phyloP scores from a whole-genome alignment of 306 rosid species.

The Spatholobus suberectus region DNA sequence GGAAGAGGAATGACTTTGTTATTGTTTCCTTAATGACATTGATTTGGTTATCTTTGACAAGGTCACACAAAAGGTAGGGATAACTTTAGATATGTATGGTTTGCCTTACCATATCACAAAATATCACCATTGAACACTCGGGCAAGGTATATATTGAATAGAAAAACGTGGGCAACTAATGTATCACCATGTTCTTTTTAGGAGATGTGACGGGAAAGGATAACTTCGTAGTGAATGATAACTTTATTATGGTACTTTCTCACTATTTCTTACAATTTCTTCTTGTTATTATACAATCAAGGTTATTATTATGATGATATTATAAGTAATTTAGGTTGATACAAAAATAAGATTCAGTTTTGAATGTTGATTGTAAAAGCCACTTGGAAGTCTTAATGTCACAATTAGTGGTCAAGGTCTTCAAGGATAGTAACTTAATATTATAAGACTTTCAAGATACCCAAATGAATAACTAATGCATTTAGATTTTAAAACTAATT shows the following conservation, averaged over 20 bases:
- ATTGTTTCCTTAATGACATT: slow-evolving; percentile 20
- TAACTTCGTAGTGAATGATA: slow-evolving; percentile 23
- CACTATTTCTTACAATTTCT: slow-evolving; percentile 17
- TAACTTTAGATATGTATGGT: slow-evolving; percentile 37
- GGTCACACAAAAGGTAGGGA: slow-evolving; percentile 23
- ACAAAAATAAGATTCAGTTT: not conserved
- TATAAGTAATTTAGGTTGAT: not conserved
- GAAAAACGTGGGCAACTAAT: slow-evolving; percentile 32
- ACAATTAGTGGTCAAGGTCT: slow-evolving; percentile 24
- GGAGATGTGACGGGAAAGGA: slow-evolving; percentile 48
- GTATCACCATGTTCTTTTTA: slow-evolving; percentile 33
- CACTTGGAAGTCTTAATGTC: not conserved
- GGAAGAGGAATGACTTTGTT: slow-evolving; percentile 9
- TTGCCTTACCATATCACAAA: slow-evolving; percentile 27
- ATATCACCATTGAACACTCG: slow-evolving; percentile 27
- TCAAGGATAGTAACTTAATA: not conserved
- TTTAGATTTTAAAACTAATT: not conserved
- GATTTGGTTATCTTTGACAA: slow-evolving; percentile 27
- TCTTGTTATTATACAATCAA: not conserved
- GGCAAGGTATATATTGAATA: slow-evolving; percentile 38
- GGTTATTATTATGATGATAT: not conserved
- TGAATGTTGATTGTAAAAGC: not conserved
- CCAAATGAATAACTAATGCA: not conserved
- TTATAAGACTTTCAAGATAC: not conserved
- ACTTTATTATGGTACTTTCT: slow-evolving; percentile 23